Evolutionary conservation across 2,329 filamentous ascomycete species (phyloP), one percentile per base, ranked within the genome.

Genomic region (Xylaria digitata): DNA sequence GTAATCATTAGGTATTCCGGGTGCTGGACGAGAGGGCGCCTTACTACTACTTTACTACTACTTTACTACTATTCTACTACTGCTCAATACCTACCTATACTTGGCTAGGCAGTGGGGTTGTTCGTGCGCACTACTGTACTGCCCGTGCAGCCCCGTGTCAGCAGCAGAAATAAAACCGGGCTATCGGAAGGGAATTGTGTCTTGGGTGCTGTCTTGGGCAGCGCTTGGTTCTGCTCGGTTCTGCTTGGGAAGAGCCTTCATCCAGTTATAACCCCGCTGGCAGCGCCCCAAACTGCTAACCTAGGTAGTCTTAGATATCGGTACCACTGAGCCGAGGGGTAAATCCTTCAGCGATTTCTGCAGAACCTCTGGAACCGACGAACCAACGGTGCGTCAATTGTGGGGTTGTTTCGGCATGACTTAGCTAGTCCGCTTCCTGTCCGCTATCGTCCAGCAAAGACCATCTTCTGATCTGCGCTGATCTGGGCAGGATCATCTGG

Each of bases 271-370:
- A 1, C 32, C 7, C 9, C 4, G 32, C 32, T 34, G 32, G 32
- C 2, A 40, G 37, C 34, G 11, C 37, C 37, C 37, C 37, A 40
- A 37, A 34, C 43, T 40, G 19, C 26, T 42, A 45, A 34, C 42
- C 57, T n/a, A 57, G 34, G 37, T 15, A 56, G 46, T 19, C n/a
- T 55, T 9, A 37, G 49, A 46, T 45, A 55, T 26, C 45, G 63
- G 66, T 46, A 37, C 45, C 37, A 55, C 23, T 53, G 49, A 61
- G 49, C 66, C 66, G 66, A 68, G 63, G 66, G 62, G 43, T 9
- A 65, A 62, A 56, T 26, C 56, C 52, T 60, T 26, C n/a, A 8
- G 42, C 42, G 49, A 13, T 8, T 4, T 37, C 34, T 37, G 34
- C 34, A 8, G 8, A 13, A 37, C 52, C 43, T n/a, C 26, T 37